phyloP scores from a whole-genome alignment of 1,284 basidiomycete species.

The Ceratobasidium sp. region DNA sequence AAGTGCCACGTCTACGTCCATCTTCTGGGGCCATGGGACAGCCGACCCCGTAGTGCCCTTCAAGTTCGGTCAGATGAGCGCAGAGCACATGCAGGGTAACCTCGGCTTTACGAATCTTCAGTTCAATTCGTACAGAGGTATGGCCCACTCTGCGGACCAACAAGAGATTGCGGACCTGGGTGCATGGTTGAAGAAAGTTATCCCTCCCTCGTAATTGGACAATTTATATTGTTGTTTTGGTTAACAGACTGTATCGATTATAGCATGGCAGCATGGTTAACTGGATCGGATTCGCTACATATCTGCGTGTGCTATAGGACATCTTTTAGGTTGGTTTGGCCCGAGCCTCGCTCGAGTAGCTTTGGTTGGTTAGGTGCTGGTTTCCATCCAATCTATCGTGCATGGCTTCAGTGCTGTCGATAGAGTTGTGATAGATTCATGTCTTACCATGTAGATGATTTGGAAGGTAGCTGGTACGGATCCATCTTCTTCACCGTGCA shows the following conservation, averaged over 20 bases:
- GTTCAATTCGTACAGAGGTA: slow-evolving; percentile 33
- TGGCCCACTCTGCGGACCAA: slow-evolving; percentile 38
- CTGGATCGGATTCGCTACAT: not conserved
- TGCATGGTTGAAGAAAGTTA: slow-evolving; percentile 38
- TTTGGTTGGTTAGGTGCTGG: slow-evolving; percentile 83
- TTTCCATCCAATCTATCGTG: slow-evolving; percentile 97
- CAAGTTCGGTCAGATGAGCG: slow-evolving; percentile 57
- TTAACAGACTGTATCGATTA: not conserved
- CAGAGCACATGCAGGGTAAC: slow-evolving; percentile 60
- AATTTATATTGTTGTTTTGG: slow-evolving; percentile 4
- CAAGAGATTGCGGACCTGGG: slow-evolving; percentile 42
- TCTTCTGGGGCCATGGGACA: slow-evolving; percentile 90
- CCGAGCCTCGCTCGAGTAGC: slow-evolving; percentile 84
- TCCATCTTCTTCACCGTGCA: slow-evolving; percentile 84
- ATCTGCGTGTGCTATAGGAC: slow-evolving; percentile 56
- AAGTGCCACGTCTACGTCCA: slow-evolving; percentile 65
- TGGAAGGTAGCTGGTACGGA: slow-evolving; percentile 94
- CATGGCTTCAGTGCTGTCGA: not conserved
- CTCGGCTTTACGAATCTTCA: slow-evolving; percentile 55
- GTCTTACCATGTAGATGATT: slow-evolving; percentile 85
- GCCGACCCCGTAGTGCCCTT: slow-evolving; percentile 73
- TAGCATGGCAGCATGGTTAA: too few species aligned
- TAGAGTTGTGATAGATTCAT: slow-evolving; percentile 11
- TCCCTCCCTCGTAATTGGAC: slow-evolving; percentile 8
- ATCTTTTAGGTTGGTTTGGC: slow-evolving; percentile 79